phyloP scores from a whole-genome alignment of 139 green algal species.

The Haematococcus lacustris region DNA sequence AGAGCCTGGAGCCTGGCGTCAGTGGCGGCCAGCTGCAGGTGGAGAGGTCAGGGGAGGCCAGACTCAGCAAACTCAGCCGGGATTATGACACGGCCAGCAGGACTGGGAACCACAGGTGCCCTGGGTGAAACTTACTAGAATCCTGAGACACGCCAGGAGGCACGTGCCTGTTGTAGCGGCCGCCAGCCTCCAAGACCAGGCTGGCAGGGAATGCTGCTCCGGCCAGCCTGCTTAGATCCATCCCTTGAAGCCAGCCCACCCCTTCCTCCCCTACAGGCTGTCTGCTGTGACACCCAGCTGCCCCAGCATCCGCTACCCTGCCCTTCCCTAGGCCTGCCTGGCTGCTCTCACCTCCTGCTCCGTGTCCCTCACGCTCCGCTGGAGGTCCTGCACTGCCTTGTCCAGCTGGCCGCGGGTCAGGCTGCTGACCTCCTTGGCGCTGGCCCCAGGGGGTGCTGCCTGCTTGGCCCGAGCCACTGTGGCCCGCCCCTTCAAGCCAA shows the following conservation, averaged over 20 bases:
- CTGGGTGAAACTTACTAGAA: neutral
- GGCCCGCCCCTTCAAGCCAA: slow-evolving; percentile 53
- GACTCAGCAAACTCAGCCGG: neutral
- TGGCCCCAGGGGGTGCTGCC: neutral
- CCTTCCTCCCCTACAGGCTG: too few relatives aligned
- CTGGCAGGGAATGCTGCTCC: neutral
- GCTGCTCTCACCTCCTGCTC: slow-evolving; percentile 21
- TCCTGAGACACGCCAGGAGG: neutral
- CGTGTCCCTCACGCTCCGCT: slow-evolving; percentile 36
- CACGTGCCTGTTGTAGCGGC: neutral
- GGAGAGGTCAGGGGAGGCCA: neutral
- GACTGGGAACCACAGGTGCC: neutral
- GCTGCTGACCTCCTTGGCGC: neutral
- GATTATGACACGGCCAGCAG: neutral
- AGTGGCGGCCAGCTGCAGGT: slow-evolving; percentile 19
- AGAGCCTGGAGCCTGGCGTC: slow-evolving; percentile 42
- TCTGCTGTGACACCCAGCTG: too few relatives aligned
- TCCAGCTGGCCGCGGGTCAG: slow-evolving; percentile 27
- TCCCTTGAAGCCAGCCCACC: neutral
- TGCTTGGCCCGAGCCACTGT: slow-evolving; percentile 18
- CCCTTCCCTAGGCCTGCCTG: neutral
- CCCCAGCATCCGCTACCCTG: too few relatives aligned
- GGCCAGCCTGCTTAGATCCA: neutral
- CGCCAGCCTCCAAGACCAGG: neutral
- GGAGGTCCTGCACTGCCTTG: slow-evolving; percentile 44